A percentile compares a stretch with the other conserved stretches of the same genome.
Evolutionary conservation across 768 basidiomycete species (phyloP).

Genomic region (Xerocomus potaroensis): DNA sequence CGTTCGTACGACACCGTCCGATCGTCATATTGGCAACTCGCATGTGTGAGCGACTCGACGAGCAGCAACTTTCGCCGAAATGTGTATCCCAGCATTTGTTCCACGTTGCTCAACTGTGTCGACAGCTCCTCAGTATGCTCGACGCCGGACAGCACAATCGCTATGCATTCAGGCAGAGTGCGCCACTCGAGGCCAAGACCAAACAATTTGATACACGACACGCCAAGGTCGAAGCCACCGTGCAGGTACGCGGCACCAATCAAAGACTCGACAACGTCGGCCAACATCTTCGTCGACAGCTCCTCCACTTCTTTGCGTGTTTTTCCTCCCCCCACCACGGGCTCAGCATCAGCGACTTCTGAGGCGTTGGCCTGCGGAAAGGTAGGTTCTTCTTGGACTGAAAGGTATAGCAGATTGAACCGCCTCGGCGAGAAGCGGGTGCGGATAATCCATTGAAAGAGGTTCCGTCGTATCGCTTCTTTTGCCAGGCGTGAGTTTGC

Average conservation of each 20-base stretch:
- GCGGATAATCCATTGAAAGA: slow-evolving; percentile 71
- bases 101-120: slow-evolving; percentile 50
- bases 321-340: slow-evolving; percentile 20
- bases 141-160: slow-evolving; percentile 31
- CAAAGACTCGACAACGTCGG: slow-evolving; percentile 79
- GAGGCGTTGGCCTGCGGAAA: slow-evolving; percentile 1
- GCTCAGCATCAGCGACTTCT: slow-evolving; percentile 28
- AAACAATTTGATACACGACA: slow-evolving; percentile 57
- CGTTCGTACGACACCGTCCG: slow-evolving; percentile 70
- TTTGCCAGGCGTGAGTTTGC: slow-evolving; percentile 68
- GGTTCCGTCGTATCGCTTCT: slow-evolving; percentile 44
- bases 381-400: slow-evolving; percentile 1
- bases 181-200: slow-evolving; percentile 59
- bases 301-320: slow-evolving; percentile 30
- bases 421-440: slow-evolving; percentile 38
- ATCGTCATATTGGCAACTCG: slow-evolving; percentile 58
- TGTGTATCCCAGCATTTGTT: slow-evolving; percentile 63
- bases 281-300: slow-evolving; percentile 77
- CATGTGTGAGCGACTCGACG: slow-evolving; percentile 71
- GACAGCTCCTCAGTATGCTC: slow-evolving; percentile 38
- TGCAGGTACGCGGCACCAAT: slow-evolving; percentile 76
- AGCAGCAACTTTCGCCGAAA: slow-evolving; percentile 60
- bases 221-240: slow-evolving; percentile 58
- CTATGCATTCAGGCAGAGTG: slow-evolving; percentile 44
- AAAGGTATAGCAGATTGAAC: slow-evolving; percentile 36